Evolutionary conservation across 2,329 filamentous ascomycete genomes (phyloP).

Genomic region (Ustilaginoidea virens): DNA sequence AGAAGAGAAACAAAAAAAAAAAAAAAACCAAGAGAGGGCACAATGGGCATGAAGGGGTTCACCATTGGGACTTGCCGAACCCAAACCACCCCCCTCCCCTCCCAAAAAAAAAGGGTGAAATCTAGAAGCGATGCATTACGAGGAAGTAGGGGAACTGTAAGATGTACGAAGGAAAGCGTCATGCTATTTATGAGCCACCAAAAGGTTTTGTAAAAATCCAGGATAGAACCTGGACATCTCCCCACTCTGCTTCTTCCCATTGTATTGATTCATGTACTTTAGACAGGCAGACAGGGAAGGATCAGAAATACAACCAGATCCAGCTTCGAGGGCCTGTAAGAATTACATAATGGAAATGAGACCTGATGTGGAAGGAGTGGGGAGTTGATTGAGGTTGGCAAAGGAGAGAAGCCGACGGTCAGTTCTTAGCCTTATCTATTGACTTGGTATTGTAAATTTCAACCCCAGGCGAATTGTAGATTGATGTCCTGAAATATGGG

Average conservation of each 20-base stretch:
- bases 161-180: slow-evolving; percentile 7
- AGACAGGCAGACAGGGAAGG: slow-evolving; percentile 15
- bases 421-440: too few relatives aligned
- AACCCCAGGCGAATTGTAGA: too few relatives aligned
- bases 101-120: too few relatives aligned
- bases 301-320: slow-evolving; percentile 17
- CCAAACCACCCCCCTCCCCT: background rate
- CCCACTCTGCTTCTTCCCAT: slow-evolving; percentile 24
- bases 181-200: slow-evolving; percentile 13
- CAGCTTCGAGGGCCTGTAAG: too few relatives aligned
- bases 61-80: slow-evolving; percentile 5
- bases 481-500: too few relatives aligned
- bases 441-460: too few relatives aligned
- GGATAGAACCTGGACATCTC: slow-evolving; percentile 19
- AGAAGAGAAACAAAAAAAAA: background rate
- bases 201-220: slow-evolving; percentile 22
- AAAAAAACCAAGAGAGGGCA: background rate
- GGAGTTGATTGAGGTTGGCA: too few relatives aligned
- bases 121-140: too few relatives aligned
- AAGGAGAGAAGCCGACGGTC: too few relatives aligned
- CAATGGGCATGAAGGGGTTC: background rate
- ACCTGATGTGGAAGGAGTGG: too few relatives aligned
- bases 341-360: slow-evolving; percentile 2
- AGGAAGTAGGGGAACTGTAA: slow-evolving; percentile 4
- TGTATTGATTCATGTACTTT: slow-evolving; percentile 23